Base-by-base conservation (phyloP, 257 asterid species). In the Nicotiana attenuata region DNA sequence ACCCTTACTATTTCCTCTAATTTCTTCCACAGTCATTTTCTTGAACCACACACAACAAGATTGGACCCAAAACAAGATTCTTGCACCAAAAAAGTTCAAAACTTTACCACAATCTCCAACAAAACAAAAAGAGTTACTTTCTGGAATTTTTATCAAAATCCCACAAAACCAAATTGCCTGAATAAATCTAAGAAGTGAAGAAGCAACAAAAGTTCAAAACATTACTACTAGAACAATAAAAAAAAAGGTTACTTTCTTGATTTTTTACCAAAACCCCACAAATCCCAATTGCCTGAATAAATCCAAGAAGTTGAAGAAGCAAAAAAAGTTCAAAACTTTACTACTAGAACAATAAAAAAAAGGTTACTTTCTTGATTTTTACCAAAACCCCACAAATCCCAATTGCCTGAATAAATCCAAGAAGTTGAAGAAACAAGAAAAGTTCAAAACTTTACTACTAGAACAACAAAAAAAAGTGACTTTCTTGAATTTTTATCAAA, bases 11-110 rank as follows among this genome's bases (percentile, higher is more conserved):
- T 77, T 77, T 45, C 82, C 81, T 76, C 87, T 87, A 66, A 85
- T 80, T 84, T 89, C 95, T 76, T 91, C 97, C 84, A 89, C 92
- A 87, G 89, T 91, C 98, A 93, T 91, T 80, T 75, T 87, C 80
- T 69, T 64, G 81, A 81, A 17, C 85, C 69, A 65, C 80, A 20
- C 79, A 20, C 8, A 69, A 41, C 35, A 82, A 81, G 56, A 81
- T 71, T 73, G 68, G 56, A 22, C 50, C 59, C 50, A 59, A 57
- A 71, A 81, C 78, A 82, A 84, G 79, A 86, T 57, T 78, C 83
- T 80, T 80, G 65, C 35, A 82, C 63, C 52, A 52, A 20, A 63
- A 28, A 83, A 87, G 76, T 35, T 83, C 79, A 84, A 82, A 83
- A 80, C 84, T 85, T 82, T 29, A 76, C 73, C 76, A 29, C 61